Evolutionary conservation across 2,329 filamentous ascomycete genomes (phyloP).

Genomic region (Verticillium nubilum): DNA sequence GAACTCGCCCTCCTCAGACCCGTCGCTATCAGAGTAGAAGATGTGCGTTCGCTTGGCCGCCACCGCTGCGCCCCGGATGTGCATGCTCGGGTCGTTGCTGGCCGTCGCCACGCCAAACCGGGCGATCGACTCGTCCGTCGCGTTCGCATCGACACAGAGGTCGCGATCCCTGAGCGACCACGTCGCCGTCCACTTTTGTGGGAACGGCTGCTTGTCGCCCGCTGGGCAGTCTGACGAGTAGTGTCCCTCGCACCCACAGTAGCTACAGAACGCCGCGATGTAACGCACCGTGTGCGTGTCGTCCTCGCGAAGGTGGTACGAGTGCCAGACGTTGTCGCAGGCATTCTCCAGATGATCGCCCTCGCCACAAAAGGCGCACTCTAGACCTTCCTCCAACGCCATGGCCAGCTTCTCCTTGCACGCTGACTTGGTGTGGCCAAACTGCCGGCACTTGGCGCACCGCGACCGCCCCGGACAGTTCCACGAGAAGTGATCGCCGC

Average conservation of each 20-base stretch:
- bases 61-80: slow-evolving; percentile 24
- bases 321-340: slow-evolving; percentile 58
- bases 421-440: slow-evolving; percentile 46
- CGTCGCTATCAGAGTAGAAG: slow-evolving; percentile 41
- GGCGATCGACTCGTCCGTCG: slow-evolving; percentile 29
- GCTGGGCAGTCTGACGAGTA: slow-evolving; percentile 49
- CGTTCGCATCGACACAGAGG: slow-evolving; percentile 43
- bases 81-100: slow-evolving; percentile 19
- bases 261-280: slow-evolving; percentile 49
- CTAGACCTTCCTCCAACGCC: slow-evolving; percentile 45
- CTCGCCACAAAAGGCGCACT: slow-evolving; percentile 57
- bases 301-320: slow-evolving; percentile 36
- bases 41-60: slow-evolving; percentile 30
- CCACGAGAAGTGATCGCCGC: slow-evolving; percentile 39
- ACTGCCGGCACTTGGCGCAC: slow-evolving; percentile 56
- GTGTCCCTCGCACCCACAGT: slow-evolving; percentile 49
- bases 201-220: slow-evolving; percentile 14
- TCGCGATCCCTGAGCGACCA: slow-evolving; percentile 47
- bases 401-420: slow-evolving; percentile 53
- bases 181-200: slow-evolving; percentile 26
- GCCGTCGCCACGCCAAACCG: slow-evolving; percentile 17
- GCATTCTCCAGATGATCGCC: slow-evolving; percentile 51
- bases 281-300: slow-evolving; percentile 40
- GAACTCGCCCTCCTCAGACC: slow-evolving; percentile 38
- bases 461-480: slow-evolving; percentile 44